These are phyloP conservation scores for Groenewaldozyma auringiensis DNA, from an alignment of 1,139 yeast genomes.

Conservation along the genomic window DNA sequence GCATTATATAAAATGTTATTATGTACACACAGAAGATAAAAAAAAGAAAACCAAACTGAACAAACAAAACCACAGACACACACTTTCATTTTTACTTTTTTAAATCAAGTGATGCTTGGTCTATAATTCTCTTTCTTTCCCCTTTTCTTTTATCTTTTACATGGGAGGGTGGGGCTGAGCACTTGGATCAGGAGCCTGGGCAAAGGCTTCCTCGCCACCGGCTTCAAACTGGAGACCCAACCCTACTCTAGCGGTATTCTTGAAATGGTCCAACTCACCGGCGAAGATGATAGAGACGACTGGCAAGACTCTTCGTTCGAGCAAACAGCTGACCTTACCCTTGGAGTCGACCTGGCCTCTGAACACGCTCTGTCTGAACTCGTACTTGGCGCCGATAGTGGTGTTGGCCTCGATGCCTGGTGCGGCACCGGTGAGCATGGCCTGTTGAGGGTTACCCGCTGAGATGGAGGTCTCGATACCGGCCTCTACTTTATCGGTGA, in stretches of 20 bases:
- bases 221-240: constrained; percentile 95
- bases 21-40: neutral
- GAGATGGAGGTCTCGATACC: constrained; percentile 89
- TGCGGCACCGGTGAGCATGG: constrained; percentile 55
- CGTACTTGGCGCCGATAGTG: constrained; percentile 94
- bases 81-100: too few species aligned
- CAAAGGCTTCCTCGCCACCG: constrained; percentile 73
- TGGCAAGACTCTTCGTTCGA: constrained; percentile 91
- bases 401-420: constrained; percentile 87
- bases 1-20: too few species aligned
- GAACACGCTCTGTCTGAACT: constrained; percentile 92
- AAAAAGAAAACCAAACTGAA: neutral
- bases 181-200: constrained; percentile 28
- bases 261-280: constrained; percentile 90
- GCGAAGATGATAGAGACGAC: constrained; percentile 82
- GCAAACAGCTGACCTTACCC: constrained; percentile 85
- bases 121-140: constrained; percentile 4
- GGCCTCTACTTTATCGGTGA: constrained; percentile 89
- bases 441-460: constrained; percentile 65
- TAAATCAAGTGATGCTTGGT: too few species aligned
- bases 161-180: constrained; percentile 29
- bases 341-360: constrained; percentile 90
- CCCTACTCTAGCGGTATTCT: constrained; percentile 78
- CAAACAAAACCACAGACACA: neutral
- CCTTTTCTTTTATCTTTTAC: constrained; percentile 15